Evolutionary conservation across 257 asterid species (phyloP).

Genomic region (Coffea eugenioides): DNA sequence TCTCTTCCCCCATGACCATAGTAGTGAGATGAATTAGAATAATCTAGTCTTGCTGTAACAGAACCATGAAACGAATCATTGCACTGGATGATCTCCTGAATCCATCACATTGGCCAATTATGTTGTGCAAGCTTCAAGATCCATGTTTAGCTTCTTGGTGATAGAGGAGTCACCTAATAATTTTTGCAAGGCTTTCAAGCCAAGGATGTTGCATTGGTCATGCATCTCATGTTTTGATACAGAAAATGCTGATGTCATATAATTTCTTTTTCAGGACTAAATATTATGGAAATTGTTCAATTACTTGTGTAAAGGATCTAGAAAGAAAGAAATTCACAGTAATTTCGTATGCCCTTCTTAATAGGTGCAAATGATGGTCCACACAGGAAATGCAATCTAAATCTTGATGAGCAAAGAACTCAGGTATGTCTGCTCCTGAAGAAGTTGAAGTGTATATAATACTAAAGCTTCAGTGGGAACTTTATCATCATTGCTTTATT

Average conservation of each 20-base stretch:
- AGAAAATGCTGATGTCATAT: not conserved
- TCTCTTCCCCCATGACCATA: not conserved
- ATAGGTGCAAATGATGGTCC: slow-evolving; percentile 80
- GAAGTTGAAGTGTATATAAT: not conserved
- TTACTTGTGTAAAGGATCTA: not conserved
- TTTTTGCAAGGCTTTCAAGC: not conserved
- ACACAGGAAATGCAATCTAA: slow-evolving; percentile 62
- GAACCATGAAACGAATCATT: not conserved
- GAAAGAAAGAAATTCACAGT: not conserved
- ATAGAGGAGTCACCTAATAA: not conserved
- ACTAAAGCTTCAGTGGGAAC: slow-evolving; percentile 2
- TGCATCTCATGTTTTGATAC: not conserved
- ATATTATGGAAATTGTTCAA: not conserved
- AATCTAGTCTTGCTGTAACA: not conserved
- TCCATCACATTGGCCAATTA: not conserved
- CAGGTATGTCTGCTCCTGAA: slow-evolving; percentile 47
- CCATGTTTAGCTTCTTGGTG: too few relatives aligned
- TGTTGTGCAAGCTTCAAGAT: not conserved
- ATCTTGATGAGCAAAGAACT: slow-evolving; percentile 64
- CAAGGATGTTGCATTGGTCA: too few relatives aligned
- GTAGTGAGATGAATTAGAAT: not conserved
- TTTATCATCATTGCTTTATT: slow-evolving; percentile 2
- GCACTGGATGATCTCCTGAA: not conserved
- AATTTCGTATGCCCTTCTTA: slow-evolving; percentile 13
- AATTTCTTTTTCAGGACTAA: not conserved